Percentiles rank a stretch among this genome's conserved stretches.
These are phyloP conservation scores for Fraxinus pennsylvanica DNA, from an alignment of 257 asterid genomes.

Conservation along the genomic window DNA sequence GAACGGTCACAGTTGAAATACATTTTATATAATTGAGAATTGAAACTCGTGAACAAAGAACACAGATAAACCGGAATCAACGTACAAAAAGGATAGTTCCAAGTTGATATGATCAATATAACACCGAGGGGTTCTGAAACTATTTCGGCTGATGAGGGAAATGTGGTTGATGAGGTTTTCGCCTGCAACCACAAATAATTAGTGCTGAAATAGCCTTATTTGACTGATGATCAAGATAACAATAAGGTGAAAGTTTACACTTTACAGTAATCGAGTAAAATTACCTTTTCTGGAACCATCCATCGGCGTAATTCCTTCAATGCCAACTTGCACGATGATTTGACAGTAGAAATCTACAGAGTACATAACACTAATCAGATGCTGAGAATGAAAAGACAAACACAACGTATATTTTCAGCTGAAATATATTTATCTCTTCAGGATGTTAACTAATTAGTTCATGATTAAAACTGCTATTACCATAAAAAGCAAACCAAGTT, in stretches of 20 bases:
- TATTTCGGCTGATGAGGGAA: conserved; percentile 80
- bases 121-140: conserved; percentile 88
- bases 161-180: conserved; percentile 60
- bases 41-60: conserved; percentile 2
- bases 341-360: conserved; percentile 49
- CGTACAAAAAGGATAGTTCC: conserved; percentile 96
- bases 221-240: conserved; percentile 2
- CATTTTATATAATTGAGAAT: background rate
- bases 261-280: background rate
- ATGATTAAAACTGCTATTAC: too few species aligned
- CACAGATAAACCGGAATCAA: conserved; percentile 18
- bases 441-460: too few species aligned
- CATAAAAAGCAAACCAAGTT: too few species aligned
- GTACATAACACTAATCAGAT: conserved; percentile 13
- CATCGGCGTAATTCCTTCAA: conserved; percentile 61
- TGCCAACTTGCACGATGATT: conserved; percentile 56
- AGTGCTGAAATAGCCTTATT: background rate
- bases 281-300: conserved; percentile 89
- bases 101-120: conserved; percentile 73
- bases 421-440: background rate
- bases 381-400: background rate
- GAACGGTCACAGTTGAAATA: background rate
- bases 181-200: conserved; percentile 47
- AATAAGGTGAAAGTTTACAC: background rate
- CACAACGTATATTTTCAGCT: background rate